Conservation (phyloP, 192 early-diverging fungal genomes). For the Umbelopsis ramanniana region DNA sequence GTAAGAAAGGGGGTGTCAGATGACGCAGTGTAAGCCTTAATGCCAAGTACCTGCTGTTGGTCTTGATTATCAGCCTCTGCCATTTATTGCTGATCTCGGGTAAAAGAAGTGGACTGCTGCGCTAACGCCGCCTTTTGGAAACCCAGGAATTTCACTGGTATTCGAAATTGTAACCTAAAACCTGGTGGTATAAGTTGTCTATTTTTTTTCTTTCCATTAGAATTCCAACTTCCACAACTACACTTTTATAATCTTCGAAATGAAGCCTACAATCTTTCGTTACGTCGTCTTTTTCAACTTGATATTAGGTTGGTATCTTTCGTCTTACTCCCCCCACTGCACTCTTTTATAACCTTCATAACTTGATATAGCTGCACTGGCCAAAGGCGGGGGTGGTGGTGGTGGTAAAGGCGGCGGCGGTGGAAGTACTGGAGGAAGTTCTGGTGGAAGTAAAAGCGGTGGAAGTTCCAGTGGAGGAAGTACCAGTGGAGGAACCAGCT, state of each 20-base stretch:
- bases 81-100: neutral
- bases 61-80: conserved; percentile 1
- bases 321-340: neutral
- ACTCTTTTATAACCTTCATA: too few species aligned
- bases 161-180: neutral
- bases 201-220: neutral
- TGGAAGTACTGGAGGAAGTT: conserved; percentile 9
- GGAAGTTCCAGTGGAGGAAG: conserved; percentile 19
- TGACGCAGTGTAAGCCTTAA: neutral
- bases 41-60: neutral
- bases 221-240: neutral
- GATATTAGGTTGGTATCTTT: conserved; percentile 4
- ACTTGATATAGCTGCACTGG: conserved; percentile 15
- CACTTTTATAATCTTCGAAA: neutral
- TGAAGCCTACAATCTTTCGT: conserved; percentile 13
- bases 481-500: neutral
- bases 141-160: neutral
- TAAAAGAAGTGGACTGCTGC: neutral
- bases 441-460: conserved; percentile 3
- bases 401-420: conserved; percentile 22
- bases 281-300: neutral
- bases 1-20: neutral
- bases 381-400: conserved; percentile 36
- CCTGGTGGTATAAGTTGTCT: neutral
- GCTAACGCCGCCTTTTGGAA: neutral